Evolutionary conservation across 495 filamentous ascomycete species (phyloP).

Genomic region (Margaritispora aquatica): DNA sequence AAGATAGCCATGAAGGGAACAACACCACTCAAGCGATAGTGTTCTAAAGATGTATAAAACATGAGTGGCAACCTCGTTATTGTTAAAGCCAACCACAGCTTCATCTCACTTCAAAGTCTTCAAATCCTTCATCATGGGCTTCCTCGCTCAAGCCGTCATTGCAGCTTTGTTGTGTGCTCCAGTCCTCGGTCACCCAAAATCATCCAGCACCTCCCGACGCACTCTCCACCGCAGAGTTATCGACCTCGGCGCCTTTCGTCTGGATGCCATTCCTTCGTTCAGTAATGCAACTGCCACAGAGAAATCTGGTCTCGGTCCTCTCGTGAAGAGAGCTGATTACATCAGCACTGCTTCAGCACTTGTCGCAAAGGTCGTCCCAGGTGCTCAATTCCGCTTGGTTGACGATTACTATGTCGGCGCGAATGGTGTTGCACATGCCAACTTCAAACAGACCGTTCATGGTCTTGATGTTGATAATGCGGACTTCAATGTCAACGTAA

Average conservation of each 20-base stretch:
- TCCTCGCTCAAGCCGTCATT: background rate
- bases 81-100: background rate
- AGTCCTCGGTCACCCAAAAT: background rate
- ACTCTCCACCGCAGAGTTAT: background rate
- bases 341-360: background rate
- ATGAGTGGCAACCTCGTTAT: background rate
- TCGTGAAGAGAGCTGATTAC: background rate
- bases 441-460: constrained; percentile 1
- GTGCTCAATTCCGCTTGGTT: background rate
- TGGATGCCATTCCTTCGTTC: background rate
- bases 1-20: background rate
- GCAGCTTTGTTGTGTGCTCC: background rate
- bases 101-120: background rate
- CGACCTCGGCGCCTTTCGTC: background rate
- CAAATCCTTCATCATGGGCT: background rate
- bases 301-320: background rate
- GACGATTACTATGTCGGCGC: background rate
- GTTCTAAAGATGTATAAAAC: background rate
- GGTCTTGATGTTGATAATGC: constrained; percentile 1
- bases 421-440: background rate
- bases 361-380: background rate
- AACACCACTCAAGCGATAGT: background rate
- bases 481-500: background rate
- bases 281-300: background rate
- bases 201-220: background rate